Evolutionary conservation across 2,329 filamentous ascomycete species (phyloP), one percentile per base, ranked within the genome.

Genomic region (Alternaria incomplexa): DNA sequence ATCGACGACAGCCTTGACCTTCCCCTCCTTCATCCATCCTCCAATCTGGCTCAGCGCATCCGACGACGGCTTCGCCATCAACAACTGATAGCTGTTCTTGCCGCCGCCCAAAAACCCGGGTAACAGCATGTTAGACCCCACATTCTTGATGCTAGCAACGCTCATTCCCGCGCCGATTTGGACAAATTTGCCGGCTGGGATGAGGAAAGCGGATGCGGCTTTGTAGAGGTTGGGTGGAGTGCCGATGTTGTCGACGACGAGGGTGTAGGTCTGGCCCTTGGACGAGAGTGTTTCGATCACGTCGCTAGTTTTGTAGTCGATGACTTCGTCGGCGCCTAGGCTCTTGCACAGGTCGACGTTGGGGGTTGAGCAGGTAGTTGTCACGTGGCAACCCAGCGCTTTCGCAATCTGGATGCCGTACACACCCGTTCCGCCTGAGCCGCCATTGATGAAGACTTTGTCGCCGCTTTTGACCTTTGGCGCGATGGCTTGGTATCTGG

Each of bases 341-440:
- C 79, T 77, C 63, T 83, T 83, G 71, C 87, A 88, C 2, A 91
- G 74, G 47, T 86, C 83, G 0, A 84, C 80, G 73, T 91, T 91
- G 6, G 75, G 74, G 0, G 80, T 82, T 10, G 88, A 90, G 70
- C 89, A 91, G 5, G 83, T 84, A 3, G 83, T 82, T 2, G 85
- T 87, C 30, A 91, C 89, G 64, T 85, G 80, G 67, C 86, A 89
- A 0, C 88, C 88, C 4, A 87, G 71, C 0, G 81, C 80, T 73
- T 90, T 90, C 9, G 88, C 89, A 47, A 91, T 84, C 72, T 91
- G 89, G 56, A 91, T 87, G 0, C 83, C 85, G 61, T 84, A 89
- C 0, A 84, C 83, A 0, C 89, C 89, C 1, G 83, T 85, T 0
- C 89, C 89, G 10, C 89, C 89, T 6, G 84, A 87, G 0, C 88